phyloP scores from a whole-genome alignment of 768 basidiomycete genomes.

The Kwoniella shandongensis region DNA sequence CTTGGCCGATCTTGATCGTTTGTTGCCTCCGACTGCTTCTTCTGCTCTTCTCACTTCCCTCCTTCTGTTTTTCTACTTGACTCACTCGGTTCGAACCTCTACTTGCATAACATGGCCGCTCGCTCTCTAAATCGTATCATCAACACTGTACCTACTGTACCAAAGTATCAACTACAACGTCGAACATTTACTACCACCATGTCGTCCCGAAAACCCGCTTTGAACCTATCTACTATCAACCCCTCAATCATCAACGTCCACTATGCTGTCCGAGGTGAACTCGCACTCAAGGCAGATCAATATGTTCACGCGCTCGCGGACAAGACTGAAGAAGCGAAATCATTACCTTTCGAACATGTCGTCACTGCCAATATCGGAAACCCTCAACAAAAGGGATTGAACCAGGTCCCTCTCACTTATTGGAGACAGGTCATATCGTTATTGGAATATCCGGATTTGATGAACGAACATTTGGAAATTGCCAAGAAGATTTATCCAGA shows the following conservation, averaged over 20 bases:
- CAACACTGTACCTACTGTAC: too few species aligned
- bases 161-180: constrained; percentile 5
- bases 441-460: constrained; percentile 85
- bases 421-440: constrained; percentile 88
- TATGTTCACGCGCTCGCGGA: constrained; percentile 65
- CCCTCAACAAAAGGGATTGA: constrained; percentile 90
- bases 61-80: too few species aligned
- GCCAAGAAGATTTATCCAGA: constrained; percentile 71
- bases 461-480: constrained; percentile 63
- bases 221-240: constrained; percentile 74
- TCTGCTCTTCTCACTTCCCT: too few species aligned
- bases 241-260: constrained; percentile 80
- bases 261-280: constrained; percentile 95
- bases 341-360: constrained; percentile 78
- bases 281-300: constrained; percentile 89
- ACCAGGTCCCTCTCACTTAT: constrained; percentile 91
- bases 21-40: too few species aligned
- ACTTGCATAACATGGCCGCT: background rate
- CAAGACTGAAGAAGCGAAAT: background rate
- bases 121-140: background rate
- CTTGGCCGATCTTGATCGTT: too few species aligned
- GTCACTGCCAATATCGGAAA: constrained; percentile 98
- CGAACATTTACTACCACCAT: constrained; percentile 13
- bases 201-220: constrained; percentile 38
- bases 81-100: background rate